Evolutionary conservation across 2,329 filamentous ascomycete species (phyloP), one percentile per base, ranked within the genome.

Genomic region (Penicillium sp.): DNA sequence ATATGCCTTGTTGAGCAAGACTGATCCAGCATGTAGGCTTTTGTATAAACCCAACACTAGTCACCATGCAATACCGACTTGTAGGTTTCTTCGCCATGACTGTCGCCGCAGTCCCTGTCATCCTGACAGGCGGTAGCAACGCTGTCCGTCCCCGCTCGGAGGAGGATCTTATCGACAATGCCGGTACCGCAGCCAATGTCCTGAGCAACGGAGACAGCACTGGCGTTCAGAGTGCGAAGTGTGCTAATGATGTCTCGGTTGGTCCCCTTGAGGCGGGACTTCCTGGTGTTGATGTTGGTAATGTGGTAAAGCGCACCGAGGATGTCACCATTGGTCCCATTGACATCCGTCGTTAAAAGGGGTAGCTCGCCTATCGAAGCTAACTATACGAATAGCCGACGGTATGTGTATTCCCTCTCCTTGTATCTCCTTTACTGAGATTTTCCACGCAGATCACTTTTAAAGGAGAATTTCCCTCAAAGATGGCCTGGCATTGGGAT

Each of bases 11-110:
- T 19, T 19, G 9, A 39, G n/a, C n/a, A 39, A 39, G n/a, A 2
- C 19, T 21, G 22, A 41, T 19, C 14, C 3, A 41, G 11, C 11
- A 11, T 8, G 8, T n/a, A 10, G 35, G 21, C 3, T 24, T n/a
- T 29, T 43, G 13, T 14, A 19, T 19, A 37, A 43, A 6, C 35
- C 33, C 35, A 13, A 35, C 48, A 52, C 2, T 16, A 53, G 57
- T 43, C 43, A 46, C 13, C 55, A 61, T 56, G 35, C 52, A 41
- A 16, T 56, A 59, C 51, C 44, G 49, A 19, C 26, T 58, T 33
- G 35, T 57, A 29, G 50, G 41, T 19, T 35, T 61, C 11, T 52
- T 61, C 21, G 58, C 60, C 5, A 26, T 27, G 1, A 39, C 47
- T 1, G 60, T 31, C 24, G 22, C 52, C 11, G 62, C 60, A 3